Evolutionary conservation across 148 eudicot species (phyloP).

Genomic region (Fagopyrum tataricum): DNA sequence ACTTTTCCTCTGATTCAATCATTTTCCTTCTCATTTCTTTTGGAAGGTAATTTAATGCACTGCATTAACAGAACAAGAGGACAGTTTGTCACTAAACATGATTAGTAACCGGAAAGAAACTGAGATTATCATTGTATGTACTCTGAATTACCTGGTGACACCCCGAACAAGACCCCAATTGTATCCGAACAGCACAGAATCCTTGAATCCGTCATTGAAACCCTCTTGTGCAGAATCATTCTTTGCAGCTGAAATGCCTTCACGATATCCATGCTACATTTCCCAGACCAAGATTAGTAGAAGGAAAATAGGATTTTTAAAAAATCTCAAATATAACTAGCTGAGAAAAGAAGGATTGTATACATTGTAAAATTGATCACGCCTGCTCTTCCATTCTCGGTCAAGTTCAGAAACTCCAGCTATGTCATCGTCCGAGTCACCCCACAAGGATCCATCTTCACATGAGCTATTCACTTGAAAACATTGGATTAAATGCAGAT

Average conservation of each 20-base stretch:
- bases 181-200: conserved; percentile 55
- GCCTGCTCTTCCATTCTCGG: conserved; percentile 78
- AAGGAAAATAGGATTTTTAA: not conserved
- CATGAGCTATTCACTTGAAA: conserved; percentile 21
- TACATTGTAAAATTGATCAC: conserved; percentile 69
- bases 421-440: conserved; percentile 37
- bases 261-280: conserved; percentile 75
- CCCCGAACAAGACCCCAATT: conserved; percentile 82
- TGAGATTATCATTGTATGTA: not conserved
- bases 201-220: conserved; percentile 70
- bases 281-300: conserved; percentile 11
- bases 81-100: not conserved
- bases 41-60: conserved; percentile 61
- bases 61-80: conserved; percentile 18
- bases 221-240: conserved; percentile 84
- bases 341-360: conserved; percentile 2
- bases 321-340: not conserved
- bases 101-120: not conserved
- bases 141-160: conserved; percentile 54
- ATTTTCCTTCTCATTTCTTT: conserved; percentile 39
- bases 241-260: conserved; percentile 62
- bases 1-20: conserved; percentile 43
- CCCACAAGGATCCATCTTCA: conserved; percentile 49
- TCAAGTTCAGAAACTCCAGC: conserved; percentile 44
- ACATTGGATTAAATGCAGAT: conserved; percentile 22